These are phyloP conservation scores for Penium margaritaceum DNA, from an alignment of 139 green algal species.

Conservation along the genomic window DNA sequence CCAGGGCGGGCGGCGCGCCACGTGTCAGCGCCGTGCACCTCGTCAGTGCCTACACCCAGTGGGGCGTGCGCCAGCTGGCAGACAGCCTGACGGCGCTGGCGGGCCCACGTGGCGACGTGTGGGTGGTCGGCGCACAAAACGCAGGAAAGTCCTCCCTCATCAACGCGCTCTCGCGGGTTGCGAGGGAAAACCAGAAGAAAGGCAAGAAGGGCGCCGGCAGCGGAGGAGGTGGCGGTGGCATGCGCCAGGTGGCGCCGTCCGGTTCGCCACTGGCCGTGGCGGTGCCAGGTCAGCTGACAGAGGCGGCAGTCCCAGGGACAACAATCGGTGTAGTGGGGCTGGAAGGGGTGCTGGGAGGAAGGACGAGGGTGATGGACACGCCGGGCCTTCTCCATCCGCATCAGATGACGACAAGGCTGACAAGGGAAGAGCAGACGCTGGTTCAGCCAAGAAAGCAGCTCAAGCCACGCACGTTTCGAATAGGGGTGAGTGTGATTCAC, in stretches of 20 bases:
- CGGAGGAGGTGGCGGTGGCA: too few relatives aligned
- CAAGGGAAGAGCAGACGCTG: slow-evolving; percentile 59
- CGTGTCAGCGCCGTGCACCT: slow-evolving; percentile 50
- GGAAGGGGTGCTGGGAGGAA: slow-evolving; percentile 63
- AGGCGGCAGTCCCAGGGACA: slow-evolving; percentile 79
- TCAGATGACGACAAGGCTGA: slow-evolving; percentile 63
- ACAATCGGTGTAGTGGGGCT: slow-evolving; percentile 82
- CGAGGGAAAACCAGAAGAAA: too few relatives aligned
- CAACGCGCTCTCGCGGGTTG: slow-evolving; percentile 73
- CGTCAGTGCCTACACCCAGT: slow-evolving; percentile 6
- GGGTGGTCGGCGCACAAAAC: slow-evolving; percentile 82
- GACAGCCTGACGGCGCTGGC: not conserved
- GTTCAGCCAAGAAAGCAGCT: slow-evolving; percentile 50
- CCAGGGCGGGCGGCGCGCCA: slow-evolving; percentile 54
- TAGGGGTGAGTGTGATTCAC: slow-evolving; percentile 47
- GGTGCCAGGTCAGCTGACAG: too few relatives aligned
- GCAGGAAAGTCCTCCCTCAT: slow-evolving; percentile 93
- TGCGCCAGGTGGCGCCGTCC: too few relatives aligned
- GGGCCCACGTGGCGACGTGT: slow-evolving; percentile 71
- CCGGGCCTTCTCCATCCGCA: slow-evolving; percentile 78
- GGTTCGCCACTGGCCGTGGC: too few relatives aligned
- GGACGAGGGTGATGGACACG: slow-evolving; percentile 78
- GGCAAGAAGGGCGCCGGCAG: too few relatives aligned
- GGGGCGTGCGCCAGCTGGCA: slow-evolving; percentile 3
- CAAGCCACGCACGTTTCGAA: slow-evolving; percentile 77